Evolutionary conservation across 78 protist genomes (phyloP).

Genomic region (Anaeramoeba flamelloides): DNA sequence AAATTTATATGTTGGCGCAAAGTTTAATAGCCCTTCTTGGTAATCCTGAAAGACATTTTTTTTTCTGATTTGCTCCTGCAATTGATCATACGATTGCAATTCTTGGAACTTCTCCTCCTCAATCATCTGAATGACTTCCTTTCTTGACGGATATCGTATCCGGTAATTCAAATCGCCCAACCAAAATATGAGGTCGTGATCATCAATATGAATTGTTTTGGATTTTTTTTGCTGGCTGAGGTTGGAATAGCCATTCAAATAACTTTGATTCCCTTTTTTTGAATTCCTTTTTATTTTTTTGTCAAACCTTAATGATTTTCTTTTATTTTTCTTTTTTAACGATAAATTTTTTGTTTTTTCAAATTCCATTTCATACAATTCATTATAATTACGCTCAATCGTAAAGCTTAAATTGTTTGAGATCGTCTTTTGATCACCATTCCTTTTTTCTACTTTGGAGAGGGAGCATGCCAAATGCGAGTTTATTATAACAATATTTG

Average conservation of each 20-base stretch:
- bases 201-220: background rate
- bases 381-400: too few species aligned
- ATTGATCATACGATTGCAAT: conserved; percentile 40
- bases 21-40: conserved; percentile 49
- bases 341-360: background rate
- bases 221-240: background rate
- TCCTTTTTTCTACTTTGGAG: background rate
- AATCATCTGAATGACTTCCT: conserved; percentile 25
- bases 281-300: too few species aligned
- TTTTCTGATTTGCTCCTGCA: background rate
- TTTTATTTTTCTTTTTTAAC: background rate
- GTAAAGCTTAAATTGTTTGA: too few species aligned
- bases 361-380: too few species aligned
- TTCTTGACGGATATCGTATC: conserved; percentile 32
- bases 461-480: background rate
- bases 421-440: background rate
- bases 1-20: conserved; percentile 77
- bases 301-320: too few species aligned
- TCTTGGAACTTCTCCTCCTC: conserved; percentile 19
- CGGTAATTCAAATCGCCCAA: conserved; percentile 77
- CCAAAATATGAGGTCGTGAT: conserved; percentile 40
- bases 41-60: conserved; percentile 45
- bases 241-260: too few species aligned
- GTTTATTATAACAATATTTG: background rate
- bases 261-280: too few species aligned